phyloP scores from a whole-genome alignment of 139 green algal species.

The Diplosphaera chodatii region DNA sequence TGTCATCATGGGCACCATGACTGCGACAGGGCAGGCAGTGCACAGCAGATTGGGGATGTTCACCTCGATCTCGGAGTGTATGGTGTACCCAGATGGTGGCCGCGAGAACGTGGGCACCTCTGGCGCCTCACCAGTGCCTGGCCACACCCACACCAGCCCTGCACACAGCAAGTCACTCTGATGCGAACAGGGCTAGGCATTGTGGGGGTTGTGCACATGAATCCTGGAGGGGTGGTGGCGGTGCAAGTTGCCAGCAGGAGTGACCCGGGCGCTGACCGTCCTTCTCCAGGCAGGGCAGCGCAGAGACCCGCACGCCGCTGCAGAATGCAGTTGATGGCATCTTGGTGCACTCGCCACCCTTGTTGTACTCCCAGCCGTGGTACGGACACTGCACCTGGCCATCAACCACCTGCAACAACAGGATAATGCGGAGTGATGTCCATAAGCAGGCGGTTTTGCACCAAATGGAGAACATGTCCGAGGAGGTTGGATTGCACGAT shows the following conservation, averaged over 20 bases:
- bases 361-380: conserved; percentile 89
- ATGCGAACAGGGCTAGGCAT: not conserved
- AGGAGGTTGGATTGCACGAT: no score
- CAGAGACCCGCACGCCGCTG: conserved; percentile 61
- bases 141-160: conserved; percentile 91
- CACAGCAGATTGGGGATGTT: no score
- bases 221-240: no score
- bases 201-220: no score
- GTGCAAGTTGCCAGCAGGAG: no score
- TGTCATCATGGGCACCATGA: no score
- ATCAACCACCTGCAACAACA: conserved; percentile 38
- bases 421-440: no score
- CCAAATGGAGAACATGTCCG: no score
- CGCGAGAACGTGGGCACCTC: conserved; percentile 41
- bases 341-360: conserved; percentile 70
- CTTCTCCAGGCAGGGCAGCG: conserved; percentile 73
- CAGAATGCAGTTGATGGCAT: conserved; percentile 86
- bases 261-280: conserved; percentile 67
- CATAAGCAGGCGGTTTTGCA: no score
- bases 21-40: no score
- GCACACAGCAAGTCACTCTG: not conserved
- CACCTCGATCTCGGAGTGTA: conserved; percentile 82
- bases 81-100: conserved; percentile 60
- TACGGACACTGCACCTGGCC: conserved; percentile 79
- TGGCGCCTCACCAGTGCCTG: conserved; percentile 30